Conservation (phyloP, 164 flowering plant species). For the Stephania japonica region DNA sequence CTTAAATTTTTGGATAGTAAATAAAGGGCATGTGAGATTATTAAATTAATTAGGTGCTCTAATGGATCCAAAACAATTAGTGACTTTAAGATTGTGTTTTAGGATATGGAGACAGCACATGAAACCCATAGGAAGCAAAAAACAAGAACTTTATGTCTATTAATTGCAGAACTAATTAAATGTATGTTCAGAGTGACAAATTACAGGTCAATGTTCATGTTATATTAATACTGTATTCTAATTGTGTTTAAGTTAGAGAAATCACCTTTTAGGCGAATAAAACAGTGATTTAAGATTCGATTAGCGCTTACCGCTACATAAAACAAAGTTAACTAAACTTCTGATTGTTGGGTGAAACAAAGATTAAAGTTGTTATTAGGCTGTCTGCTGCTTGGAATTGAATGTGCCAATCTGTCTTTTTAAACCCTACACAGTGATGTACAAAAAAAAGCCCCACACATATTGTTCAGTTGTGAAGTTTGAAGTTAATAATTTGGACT, state of each 20-base stretch:
- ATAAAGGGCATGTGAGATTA: slow-evolving; percentile 34
- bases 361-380: not conserved
- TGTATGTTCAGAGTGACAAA: not conserved
- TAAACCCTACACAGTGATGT: not conserved
- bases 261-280: not conserved
- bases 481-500: not conserved
- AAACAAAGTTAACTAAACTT: not conserved
- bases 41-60: slow-evolving; percentile 33
- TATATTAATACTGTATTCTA: too few species aligned
- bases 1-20: slow-evolving; percentile 9
- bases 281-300: not conserved
- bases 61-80: slow-evolving; percentile 39
- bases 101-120: slow-evolving; percentile 42
- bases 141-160: not conserved
- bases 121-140: slow-evolving; percentile 28
- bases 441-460: not conserved
- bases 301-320: not conserved
- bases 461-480: not conserved
- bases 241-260: not conserved
- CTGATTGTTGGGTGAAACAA: not conserved
- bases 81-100: slow-evolving; percentile 30
- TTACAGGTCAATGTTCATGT: not conserved
- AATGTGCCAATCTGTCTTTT: slow-evolving; percentile 1
- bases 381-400: not conserved
- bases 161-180: not conserved